phyloP scores from a whole-genome alignment of 169 alveolate species.

The Plasmodium malariae region DNA sequence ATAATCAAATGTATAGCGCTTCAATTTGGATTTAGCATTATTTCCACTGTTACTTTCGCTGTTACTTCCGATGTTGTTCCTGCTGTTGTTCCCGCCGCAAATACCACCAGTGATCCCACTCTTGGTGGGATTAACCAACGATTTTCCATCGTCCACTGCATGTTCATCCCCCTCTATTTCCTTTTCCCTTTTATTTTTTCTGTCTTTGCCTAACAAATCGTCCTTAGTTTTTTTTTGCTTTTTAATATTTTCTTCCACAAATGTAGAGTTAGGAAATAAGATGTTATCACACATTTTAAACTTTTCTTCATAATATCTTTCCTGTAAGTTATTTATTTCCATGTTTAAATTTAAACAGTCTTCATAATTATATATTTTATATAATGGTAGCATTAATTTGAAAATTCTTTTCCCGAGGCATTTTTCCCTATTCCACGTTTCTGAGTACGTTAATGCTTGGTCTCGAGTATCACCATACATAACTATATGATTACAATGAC shows the following conservation, averaged over 20 bases:
- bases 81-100: background rate
- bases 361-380: conserved; percentile 61
- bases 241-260: conserved; percentile 20
- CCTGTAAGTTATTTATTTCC: conserved; percentile 18
- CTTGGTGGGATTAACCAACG: too few species aligned
- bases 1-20: conserved; percentile 16
- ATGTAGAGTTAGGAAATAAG: conserved; percentile 60
- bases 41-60: background rate
- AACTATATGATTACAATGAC: conserved; percentile 89
- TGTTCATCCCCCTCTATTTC: conserved; percentile 1
- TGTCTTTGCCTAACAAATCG: background rate
- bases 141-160: too few species aligned
- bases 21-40: conserved; percentile 3
- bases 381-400: conserved; percentile 77
- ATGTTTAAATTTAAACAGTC: conserved; percentile 53
- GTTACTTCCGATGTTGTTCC: background rate
- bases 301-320: conserved; percentile 30
- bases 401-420: conserved; percentile 84
- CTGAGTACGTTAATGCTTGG: conserved; percentile 82
- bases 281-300: conserved; percentile 62
- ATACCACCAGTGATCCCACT: too few species aligned
- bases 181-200: conserved; percentile 3
- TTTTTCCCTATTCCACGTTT: conserved; percentile 81
- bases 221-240: background rate
- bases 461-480: conserved; percentile 91